Conservation (phyloP, 257 asterid genomes). For the Craterostigma plantagineum region DNA sequence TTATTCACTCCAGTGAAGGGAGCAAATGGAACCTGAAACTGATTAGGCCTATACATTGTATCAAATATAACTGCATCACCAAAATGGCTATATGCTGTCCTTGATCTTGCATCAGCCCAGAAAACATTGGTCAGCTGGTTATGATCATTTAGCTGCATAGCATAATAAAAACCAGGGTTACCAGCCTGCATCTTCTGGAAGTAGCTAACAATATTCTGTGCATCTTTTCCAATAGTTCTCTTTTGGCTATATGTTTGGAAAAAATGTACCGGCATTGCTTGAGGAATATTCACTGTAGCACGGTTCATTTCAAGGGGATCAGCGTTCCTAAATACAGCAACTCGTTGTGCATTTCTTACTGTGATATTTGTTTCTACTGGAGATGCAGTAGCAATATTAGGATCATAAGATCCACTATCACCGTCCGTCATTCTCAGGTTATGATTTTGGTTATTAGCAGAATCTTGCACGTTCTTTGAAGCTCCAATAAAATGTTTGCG, state of each 20-base stretch:
- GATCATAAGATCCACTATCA: slow-evolving; percentile 25
- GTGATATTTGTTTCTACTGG: slow-evolving; percentile 12
- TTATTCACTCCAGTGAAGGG: slow-evolving; percentile 90
- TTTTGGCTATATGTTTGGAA: slow-evolving; percentile 30
- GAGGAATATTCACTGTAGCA: slow-evolving; percentile 15
- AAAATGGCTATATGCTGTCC: slow-evolving; percentile 67
- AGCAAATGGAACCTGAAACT: slow-evolving; percentile 54
- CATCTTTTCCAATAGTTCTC: slow-evolving; percentile 63
- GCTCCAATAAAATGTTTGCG: slow-evolving; percentile 41
- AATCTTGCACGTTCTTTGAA: slow-evolving; percentile 21
- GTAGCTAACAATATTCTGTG: slow-evolving; percentile 77
- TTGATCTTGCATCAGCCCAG: slow-evolving; percentile 91
- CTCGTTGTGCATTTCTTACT: slow-evolving; percentile 13
- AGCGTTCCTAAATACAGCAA: slow-evolving; percentile 15
- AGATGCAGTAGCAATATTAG: slow-evolving; percentile 17
- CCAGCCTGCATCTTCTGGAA: slow-evolving; percentile 88
- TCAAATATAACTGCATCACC: slow-evolving; percentile 76
- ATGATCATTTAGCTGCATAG: slow-evolving; percentile 82
- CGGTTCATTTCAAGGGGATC: slow-evolving; percentile 21
- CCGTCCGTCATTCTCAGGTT: slow-evolving; percentile 27
- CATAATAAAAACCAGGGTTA: slow-evolving; percentile 87
- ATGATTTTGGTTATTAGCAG: slow-evolving; percentile 30
- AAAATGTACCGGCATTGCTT: slow-evolving; percentile 19
- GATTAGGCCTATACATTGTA: slow-evolving; percentile 44
- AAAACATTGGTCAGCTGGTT: slow-evolving; percentile 75